Evolutionary conservation across 2,329 filamentous ascomycete genomes (phyloP).

Genomic region (Septoria linicola): DNA sequence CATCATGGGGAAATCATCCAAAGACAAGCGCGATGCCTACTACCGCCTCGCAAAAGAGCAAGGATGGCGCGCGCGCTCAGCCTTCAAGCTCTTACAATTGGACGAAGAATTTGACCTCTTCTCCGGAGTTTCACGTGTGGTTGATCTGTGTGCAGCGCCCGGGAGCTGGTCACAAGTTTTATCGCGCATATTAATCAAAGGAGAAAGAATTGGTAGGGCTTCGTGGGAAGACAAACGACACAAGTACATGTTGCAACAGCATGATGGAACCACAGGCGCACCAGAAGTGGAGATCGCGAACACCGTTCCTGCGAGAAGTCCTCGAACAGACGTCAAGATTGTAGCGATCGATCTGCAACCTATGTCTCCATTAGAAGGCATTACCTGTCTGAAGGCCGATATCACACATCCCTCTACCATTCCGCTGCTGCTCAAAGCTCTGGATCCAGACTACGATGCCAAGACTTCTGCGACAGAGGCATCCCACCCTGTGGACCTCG

Average conservation of each 20-base stretch:
- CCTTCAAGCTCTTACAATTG: constrained; percentile 94
- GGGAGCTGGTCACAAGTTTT: constrained; percentile 98
- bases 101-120: constrained; percentile 97
- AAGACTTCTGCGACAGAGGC: constrained; percentile 45
- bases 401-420: constrained; percentile 97
- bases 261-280: background rate
- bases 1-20: constrained; percentile 72
- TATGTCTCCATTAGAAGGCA: constrained; percentile 89
- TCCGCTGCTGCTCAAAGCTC: constrained; percentile 77
- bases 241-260: constrained; percentile 38
- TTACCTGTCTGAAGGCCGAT: constrained; percentile 87
- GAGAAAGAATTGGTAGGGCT: constrained; percentile 80
- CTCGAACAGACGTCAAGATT: constrained; percentile 70
- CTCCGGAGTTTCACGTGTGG: constrained; percentile 82
- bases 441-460: constrained; percentile 65
- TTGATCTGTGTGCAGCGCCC: constrained; percentile 92
- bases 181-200: constrained; percentile 88
- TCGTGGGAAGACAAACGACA: constrained; percentile 85
- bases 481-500: constrained; percentile 81
- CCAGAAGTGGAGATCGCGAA: background rate
- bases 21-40: constrained; percentile 97
- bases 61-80: constrained; percentile 93
- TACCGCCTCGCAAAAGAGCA: constrained; percentile 98
- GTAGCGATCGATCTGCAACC: constrained; percentile 95
- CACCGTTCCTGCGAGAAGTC: constrained; percentile 9